Percentiles rank a stretch among this genome's conserved stretches.
Evolutionary conservation across 768 basidiomycete genomes (phyloP).

Genomic region (Auricularia heimuer): DNA sequence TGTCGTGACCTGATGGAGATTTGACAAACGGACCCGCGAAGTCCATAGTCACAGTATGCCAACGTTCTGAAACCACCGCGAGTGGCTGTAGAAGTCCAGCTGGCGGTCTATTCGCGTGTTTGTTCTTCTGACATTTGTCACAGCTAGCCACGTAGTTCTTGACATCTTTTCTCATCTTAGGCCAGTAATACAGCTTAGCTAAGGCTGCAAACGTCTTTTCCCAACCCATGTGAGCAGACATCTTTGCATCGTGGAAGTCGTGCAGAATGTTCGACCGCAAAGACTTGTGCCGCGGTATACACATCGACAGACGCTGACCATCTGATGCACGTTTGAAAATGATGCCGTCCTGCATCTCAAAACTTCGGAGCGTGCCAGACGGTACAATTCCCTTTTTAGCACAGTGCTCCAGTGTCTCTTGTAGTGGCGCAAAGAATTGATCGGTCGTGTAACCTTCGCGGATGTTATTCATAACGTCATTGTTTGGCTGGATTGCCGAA

Average conservation of each 20-base stretch:
- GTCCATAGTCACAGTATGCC: slow-evolving; percentile 17
- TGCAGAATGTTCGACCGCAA: slow-evolving; percentile 13
- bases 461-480: no score
- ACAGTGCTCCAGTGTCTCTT: no score
- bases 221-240: slow-evolving; percentile 14
- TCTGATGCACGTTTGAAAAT: no score
- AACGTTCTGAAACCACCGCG: slow-evolving; percentile 9
- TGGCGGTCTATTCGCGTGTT: slow-evolving; percentile 5
- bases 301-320: no score
- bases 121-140: slow-evolving; percentile 3
- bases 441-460: no score
- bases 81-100: slow-evolving; percentile 5
- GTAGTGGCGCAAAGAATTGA: no score
- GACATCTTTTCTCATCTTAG: slow-evolving; percentile 14
- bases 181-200: slow-evolving; percentile 17
- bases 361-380: no score
- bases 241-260: slow-evolving; percentile 10
- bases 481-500: no score
- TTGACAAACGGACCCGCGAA: slow-evolving; percentile 17
- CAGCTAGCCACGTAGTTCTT: slow-evolving; percentile 15
- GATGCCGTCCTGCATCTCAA: no score
- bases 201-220: slow-evolving; percentile 12
- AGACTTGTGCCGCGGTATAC: no score
- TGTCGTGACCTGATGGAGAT: slow-evolving; percentile 2
- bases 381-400: no score